These are phyloP conservation scores for Metarhizium album DNA, from an alignment of 2,329 filamentous ascomycete species.

Conservation along the genomic window DNA sequence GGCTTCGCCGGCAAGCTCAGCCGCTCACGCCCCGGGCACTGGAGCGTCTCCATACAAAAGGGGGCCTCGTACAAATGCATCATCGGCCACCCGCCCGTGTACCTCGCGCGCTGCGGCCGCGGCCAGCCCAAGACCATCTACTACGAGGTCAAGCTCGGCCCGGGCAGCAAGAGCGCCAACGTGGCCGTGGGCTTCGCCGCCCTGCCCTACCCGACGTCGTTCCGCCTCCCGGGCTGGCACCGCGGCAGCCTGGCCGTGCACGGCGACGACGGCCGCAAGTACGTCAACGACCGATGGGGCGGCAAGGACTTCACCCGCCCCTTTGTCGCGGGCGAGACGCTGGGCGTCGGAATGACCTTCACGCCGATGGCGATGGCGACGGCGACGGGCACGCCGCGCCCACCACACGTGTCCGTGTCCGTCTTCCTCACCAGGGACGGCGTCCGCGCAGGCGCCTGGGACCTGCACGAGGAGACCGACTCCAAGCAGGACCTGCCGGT, in stretches of 20 bases:
- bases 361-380: no score
- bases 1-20: conserved; percentile 36
- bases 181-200: conserved; percentile 62
- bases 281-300: conserved; percentile 64
- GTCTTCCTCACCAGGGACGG: conserved; percentile 63
- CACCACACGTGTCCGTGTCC: conserved; percentile 23
- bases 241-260: conserved; percentile 66
- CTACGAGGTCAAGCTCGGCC: conserved; percentile 55
- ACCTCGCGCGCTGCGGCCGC: conserved; percentile 39
- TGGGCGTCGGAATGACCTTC: conserved; percentile 64
- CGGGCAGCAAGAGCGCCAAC: conserved; percentile 33
- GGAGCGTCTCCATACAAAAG: conserved; percentile 32
- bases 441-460: conserved; percentile 48
- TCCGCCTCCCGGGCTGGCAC: conserved; percentile 74
- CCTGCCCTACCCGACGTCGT: conserved; percentile 65
- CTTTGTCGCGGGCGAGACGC: conserved; percentile 54
- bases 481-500: conserved; percentile 49
- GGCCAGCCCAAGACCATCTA: conserved; percentile 46
- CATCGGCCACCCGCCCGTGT: conserved; percentile 58
- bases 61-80: conserved; percentile 51
- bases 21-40: conserved; percentile 38
- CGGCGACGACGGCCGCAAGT: conserved; percentile 67
- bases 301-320: conserved; percentile 56
- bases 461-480: conserved; percentile 66
- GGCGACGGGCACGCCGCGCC: conserved; percentile 16